Percentiles rank a stretch among this genome's conserved stretches.
Conservation (phyloP, 805 yeast genomes). For the Saturnispora galanensis region DNA sequence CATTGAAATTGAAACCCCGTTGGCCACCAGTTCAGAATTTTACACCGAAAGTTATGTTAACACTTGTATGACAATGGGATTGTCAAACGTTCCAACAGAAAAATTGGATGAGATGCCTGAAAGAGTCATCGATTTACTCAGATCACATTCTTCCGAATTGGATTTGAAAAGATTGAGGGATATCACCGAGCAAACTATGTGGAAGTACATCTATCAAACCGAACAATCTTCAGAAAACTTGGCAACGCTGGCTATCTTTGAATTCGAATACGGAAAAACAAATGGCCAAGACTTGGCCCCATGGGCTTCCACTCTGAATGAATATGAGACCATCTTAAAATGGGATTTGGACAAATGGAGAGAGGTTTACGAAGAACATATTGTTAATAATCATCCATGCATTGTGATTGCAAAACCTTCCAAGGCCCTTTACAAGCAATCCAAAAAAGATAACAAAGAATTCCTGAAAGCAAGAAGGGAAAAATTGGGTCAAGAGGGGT, state of each 20-base stretch:
- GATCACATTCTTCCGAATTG: slow-evolving; percentile 43
- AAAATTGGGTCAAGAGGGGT: slow-evolving; percentile 51
- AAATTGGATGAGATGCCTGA: slow-evolving; percentile 44
- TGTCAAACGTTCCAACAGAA: slow-evolving; percentile 71
- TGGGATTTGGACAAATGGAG: slow-evolving; percentile 73
- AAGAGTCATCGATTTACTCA: slow-evolving; percentile 40
- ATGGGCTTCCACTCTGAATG: slow-evolving; percentile 48
- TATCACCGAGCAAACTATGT: slow-evolving; percentile 52
- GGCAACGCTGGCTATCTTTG: slow-evolving; percentile 59
- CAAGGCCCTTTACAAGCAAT: slow-evolving; percentile 38
- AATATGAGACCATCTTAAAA: slow-evolving; percentile 43
- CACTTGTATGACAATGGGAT: slow-evolving; percentile 45
- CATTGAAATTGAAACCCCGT: slow-evolving; percentile 75
- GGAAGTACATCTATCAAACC: slow-evolving; percentile 48
- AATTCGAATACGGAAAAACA: slow-evolving; percentile 67
- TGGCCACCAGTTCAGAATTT: slow-evolving; percentile 60
- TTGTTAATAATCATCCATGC: slow-evolving; percentile 54
- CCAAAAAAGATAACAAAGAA: slow-evolving; percentile 42
- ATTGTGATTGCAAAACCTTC: slow-evolving; percentile 70
- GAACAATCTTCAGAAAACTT: slow-evolving; percentile 56
- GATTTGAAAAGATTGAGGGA: slow-evolving; percentile 61
- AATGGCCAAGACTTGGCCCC: slow-evolving; percentile 48
- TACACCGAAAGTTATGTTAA: slow-evolving; percentile 66
- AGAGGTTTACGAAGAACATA: slow-evolving; percentile 37
- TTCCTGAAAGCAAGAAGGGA: slow-evolving; percentile 40